Base-by-base conservation (phyloP, 2,329 filamentous ascomycete genomes). In the Lomentospora prolificans region DNA sequence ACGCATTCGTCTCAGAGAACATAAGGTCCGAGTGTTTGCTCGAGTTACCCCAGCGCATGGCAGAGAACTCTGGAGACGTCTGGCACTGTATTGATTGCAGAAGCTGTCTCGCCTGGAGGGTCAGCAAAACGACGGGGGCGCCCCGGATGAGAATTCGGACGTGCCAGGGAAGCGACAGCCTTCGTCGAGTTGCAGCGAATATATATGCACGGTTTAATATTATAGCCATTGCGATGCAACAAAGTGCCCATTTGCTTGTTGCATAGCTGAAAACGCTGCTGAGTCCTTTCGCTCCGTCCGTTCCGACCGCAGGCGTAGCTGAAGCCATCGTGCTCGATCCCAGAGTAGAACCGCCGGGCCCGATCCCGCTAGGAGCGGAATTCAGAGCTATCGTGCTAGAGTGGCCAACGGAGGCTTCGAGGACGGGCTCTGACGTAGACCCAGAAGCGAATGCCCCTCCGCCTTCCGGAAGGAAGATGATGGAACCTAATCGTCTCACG, bases 51-150 rank as follows among this genome's bases (percentile, higher is more conserved):
- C 87, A 89, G 44, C 86, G 84, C 62, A 89, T 71, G 57, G 81
- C 71, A 39, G 82, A 74, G 64, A 89, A 91, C 57, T 87, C 74
- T 10, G 85, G 78, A 9, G 87, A 89, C 0, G 91, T 95, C 72
- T 99, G 94, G 64, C 94, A 97, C 65, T 90, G 89, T 60, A 97
- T 89, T 1, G 89, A 90, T 64, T 90, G 88, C 4, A 96, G 76
- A 3, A 97, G 70, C 39, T 75, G 77, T 46, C 83, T 73, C 22
- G 85, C 83, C 65, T 96, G 89, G 33, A 80, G 70, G 4, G 80
- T 65, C 56, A 95, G 84, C 0, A 91, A 72, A 4, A 86, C 39
- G 44, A 95, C 85, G 0, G 90, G 89, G 3, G 85, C 66, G 30
- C 86, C 72, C 53, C 91, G 87, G 12, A 96, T 69, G 6, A 83